These are phyloP conservation scores for Aspergillus sp. DNA, from an alignment of 2,329 filamentous ascomycete species.

Conservation along the genomic window DNA sequence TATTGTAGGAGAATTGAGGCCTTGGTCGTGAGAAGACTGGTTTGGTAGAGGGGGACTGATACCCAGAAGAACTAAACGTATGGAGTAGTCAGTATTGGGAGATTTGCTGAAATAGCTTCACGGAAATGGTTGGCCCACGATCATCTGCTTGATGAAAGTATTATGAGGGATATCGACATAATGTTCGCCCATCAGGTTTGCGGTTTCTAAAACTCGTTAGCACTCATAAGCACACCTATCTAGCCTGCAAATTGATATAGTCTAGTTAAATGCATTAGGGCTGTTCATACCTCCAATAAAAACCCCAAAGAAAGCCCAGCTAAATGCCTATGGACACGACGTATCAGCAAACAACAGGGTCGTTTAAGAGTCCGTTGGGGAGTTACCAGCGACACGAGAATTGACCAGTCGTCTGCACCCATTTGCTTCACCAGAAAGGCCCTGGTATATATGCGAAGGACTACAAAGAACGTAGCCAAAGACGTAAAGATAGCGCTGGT, in stretches of 20 bases:
- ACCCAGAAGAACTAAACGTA: conserved; percentile 30
- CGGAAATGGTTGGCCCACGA: conserved; percentile 11
- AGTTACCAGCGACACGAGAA: conserved; percentile 34
- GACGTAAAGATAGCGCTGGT: conserved; percentile 30
- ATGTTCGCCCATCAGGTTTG: conserved; percentile 31
- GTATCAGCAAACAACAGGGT: background rate
- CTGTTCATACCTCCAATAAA: conserved; percentile 25
- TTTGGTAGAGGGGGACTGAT: conserved; percentile 34
- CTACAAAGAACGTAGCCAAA: conserved; percentile 35
- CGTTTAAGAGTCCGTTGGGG: background rate
- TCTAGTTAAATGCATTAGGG: conserved; percentile 5
- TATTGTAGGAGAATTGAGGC: conserved; percentile 38
- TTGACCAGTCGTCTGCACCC: conserved; percentile 38
- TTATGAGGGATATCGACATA: conserved; percentile 17
- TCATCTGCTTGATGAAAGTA: conserved; percentile 26
- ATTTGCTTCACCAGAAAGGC: conserved; percentile 34
- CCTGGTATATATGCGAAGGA: conserved; percentile 42
- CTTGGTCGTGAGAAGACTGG: conserved; percentile 34
- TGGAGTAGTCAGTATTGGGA: background rate
- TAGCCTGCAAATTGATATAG: too few species aligned
- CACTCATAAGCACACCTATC: too few species aligned
- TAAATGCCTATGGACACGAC: conserved; percentile 21
- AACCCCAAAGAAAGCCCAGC: conserved; percentile 31
- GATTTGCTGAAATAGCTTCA: background rate
- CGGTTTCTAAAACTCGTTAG: conserved; percentile 22